phyloP scores from a whole-genome alignment of 2,329 filamentous ascomycete genomes.

The Calonectria fujianensis region DNA sequence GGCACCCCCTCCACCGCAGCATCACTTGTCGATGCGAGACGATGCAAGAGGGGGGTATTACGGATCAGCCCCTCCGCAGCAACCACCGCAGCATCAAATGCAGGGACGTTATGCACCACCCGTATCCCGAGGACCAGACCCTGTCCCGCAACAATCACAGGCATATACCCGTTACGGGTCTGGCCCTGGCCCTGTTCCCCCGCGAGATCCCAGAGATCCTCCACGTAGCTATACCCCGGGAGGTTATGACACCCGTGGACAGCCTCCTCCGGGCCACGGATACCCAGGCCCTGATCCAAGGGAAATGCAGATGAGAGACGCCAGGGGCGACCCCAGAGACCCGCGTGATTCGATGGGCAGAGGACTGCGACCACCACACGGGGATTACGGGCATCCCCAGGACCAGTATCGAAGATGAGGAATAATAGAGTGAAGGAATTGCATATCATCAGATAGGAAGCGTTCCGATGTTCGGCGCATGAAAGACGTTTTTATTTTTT shows the following conservation, averaged over 20 bases:
- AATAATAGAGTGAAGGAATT: conserved; percentile 29
- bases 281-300: conserved; percentile 58
- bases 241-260: conserved; percentile 65
- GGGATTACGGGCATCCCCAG: conserved; percentile 65
- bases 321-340: conserved; percentile 55
- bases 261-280: conserved; percentile 58
- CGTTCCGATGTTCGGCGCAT: conserved; percentile 40
- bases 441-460: conserved; percentile 38
- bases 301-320: conserved; percentile 53
- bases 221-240: conserved; percentile 68
- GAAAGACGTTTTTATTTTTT: conserved; percentile 6
- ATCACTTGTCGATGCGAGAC: conserved; percentile 61
- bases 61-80: conserved; percentile 55
- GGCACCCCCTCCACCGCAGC: conserved; percentile 57
- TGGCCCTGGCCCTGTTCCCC: conserved; percentile 64
- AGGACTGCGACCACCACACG: conserved; percentile 66
- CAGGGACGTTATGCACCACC: conserved; percentile 62
- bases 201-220: conserved; percentile 65
- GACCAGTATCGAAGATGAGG: conserved; percentile 67
- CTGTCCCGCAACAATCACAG: conserved; percentile 62
- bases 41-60: conserved; percentile 62
- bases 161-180: conserved; percentile 67
- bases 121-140: conserved; percentile 64
- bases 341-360: conserved; percentile 65
- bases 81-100: conserved; percentile 61